Percentiles rank a stretch among this genome's conserved stretches.
Conservation (phyloP, 2,329 filamentous ascomycete species). For the Pseudogymnoascus sp. region DNA sequence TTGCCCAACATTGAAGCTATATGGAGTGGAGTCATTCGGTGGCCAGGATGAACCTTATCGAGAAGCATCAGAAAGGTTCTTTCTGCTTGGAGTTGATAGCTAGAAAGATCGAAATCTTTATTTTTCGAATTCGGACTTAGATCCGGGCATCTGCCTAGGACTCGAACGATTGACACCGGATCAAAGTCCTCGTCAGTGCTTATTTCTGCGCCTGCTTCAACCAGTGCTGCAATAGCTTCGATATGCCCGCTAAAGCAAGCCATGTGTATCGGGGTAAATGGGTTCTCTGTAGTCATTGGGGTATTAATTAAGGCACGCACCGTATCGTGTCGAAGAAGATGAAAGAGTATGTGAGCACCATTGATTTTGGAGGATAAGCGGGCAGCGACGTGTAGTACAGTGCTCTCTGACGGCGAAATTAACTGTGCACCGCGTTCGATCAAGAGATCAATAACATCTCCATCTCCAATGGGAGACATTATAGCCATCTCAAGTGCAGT, state of each 20-base stretch:
- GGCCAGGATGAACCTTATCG: constrained; percentile 2
- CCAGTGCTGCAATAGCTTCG: background rate
- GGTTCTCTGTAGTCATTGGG: background rate
- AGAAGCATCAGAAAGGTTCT: background rate
- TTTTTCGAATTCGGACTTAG: background rate
- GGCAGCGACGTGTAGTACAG: background rate
- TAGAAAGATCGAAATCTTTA: background rate
- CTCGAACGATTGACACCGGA: background rate
- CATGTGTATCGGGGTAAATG: background rate
- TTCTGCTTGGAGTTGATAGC: background rate
- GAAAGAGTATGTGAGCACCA: background rate
- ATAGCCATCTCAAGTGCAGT: constrained; percentile 3
- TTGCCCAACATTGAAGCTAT: background rate
- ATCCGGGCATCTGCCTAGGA: background rate
- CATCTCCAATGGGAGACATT: background rate
- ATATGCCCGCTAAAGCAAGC: background rate
- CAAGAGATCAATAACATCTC: background rate
- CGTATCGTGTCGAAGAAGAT: background rate
- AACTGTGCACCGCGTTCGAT: background rate
- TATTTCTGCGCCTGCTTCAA: background rate
- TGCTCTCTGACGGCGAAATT: background rate
- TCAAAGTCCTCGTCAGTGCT: background rate
- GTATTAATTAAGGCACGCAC: background rate
- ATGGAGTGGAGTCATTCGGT: background rate
- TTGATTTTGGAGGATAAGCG: background rate